Percentiles rank a stretch among this genome's conserved stretches.
phyloP scores from a whole-genome alignment of 257 asterid species.

The Gentiana dahurica region DNA sequence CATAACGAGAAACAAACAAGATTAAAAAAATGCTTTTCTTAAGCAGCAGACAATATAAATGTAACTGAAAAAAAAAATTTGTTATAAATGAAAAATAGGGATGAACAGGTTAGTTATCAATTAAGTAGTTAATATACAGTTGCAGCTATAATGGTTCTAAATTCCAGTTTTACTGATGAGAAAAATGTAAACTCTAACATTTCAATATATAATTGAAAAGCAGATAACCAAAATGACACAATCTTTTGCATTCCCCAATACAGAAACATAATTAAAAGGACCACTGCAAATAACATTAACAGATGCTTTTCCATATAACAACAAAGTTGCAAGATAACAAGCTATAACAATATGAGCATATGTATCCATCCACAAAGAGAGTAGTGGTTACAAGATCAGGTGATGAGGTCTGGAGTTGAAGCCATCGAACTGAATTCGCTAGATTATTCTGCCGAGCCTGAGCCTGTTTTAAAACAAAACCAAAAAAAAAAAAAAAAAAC shows the following conservation, averaged over 20 bases:
- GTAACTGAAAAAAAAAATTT: not conserved
- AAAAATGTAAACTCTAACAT: not conserved
- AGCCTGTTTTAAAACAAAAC: not conserved
- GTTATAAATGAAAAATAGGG: not conserved
- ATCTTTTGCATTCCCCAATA: not conserved
- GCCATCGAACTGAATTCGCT: conserved; percentile 69
- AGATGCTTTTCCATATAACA: not conserved
- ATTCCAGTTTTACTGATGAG: not conserved
- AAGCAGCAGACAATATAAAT: not conserved
- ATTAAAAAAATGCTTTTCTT: no score
- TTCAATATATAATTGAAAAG: not conserved
- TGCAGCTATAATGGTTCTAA: not conserved
- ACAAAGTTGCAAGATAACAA: not conserved
- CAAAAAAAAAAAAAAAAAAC: not conserved
- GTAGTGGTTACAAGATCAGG: conserved; percentile 39
- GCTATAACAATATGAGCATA: not conserved
- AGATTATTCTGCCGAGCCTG: conserved; percentile 57
- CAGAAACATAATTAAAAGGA: not conserved
- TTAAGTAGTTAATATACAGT: no score
- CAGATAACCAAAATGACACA: not conserved
- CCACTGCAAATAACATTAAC: no score
- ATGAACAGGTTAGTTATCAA: not conserved
- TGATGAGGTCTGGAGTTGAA: conserved; percentile 79
- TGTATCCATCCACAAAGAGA: not conserved
- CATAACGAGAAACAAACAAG: not conserved